phyloP scores from a whole-genome alignment of 2,329 filamentous ascomycete genomes.

The Aspergillus spinulosporus region DNA sequence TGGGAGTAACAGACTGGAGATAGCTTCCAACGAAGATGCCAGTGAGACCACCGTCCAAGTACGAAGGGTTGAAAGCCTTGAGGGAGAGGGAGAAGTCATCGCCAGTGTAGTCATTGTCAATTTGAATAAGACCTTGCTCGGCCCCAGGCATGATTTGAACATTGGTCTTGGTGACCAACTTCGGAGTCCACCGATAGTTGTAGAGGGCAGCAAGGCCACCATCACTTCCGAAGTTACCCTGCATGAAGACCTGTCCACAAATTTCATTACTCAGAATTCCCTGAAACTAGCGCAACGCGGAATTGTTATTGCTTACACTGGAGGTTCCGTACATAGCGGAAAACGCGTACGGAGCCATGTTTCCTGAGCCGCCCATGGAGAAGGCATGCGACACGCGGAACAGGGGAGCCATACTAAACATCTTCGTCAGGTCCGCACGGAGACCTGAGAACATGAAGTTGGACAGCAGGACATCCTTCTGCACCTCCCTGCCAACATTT shows the following conservation, averaged over 20 bases:
- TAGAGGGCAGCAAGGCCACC: conserved; percentile 82
- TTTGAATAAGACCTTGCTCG: conserved; percentile 81
- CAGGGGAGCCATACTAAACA: conserved; percentile 87
- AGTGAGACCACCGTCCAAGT: conserved; percentile 86
- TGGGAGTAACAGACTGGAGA: conserved; percentile 86
- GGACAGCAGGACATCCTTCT: conserved; percentile 93
- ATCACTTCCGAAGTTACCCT: conserved; percentile 94
- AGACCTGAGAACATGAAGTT: conserved; percentile 97
- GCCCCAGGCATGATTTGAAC: conserved; percentile 78
- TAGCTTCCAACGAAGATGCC: conserved; percentile 96
- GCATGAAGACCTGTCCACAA: conserved; percentile 74
- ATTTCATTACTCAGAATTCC: conserved; percentile 15
- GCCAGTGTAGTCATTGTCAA: conserved; percentile 95
- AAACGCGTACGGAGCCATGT: conserved; percentile 89
- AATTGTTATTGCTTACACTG: conserved; percentile 62
- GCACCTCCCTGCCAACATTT: conserved; percentile 83
- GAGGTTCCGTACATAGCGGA: conserved; percentile 90
- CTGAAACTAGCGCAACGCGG: not conserved
- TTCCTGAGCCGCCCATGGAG: conserved; percentile 81
- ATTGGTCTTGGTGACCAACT: conserved; percentile 81
- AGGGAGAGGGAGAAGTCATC: conserved; percentile 89
- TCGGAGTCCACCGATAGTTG: conserved; percentile 85
- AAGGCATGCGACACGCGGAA: conserved; percentile 99
- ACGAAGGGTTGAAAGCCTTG: conserved; percentile 94
- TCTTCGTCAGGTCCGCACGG: conserved; percentile 93